These are phyloP conservation scores for Penicillium thymicola DNA, from an alignment of 2,329 filamentous ascomycete species.

Conservation along the genomic window DNA sequence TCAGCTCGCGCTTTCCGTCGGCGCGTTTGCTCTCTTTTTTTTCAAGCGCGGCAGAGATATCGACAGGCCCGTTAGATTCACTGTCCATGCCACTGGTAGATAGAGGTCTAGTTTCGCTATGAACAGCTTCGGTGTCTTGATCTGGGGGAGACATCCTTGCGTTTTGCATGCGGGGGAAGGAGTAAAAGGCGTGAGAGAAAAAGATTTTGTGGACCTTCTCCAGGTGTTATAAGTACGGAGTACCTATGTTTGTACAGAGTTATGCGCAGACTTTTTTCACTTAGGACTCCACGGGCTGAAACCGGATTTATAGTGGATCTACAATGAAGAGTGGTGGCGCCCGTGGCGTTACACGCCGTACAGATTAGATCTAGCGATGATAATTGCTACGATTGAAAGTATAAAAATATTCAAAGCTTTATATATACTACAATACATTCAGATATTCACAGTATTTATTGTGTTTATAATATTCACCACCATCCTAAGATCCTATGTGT, in stretches of 20 bases:
- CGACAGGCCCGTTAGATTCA: neutral
- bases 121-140: constrained; percentile 1
- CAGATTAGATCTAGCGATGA: neutral
- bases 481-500: no score
- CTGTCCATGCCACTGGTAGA: neutral
- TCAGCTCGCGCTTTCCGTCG: constrained; percentile 33
- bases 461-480: no score
- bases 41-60: neutral
- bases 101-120: neutral
- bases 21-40: constrained; percentile 18
- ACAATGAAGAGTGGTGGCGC: neutral
- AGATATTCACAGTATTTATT: accelerated
- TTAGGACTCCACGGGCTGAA: neutral
- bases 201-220: neutral
- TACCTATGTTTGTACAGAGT: neutral
- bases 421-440: no score
- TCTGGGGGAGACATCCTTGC: constrained; percentile 4
- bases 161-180: neutral
- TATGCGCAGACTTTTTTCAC: constrained; percentile 1
- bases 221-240: constrained; percentile 2
- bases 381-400: neutral
- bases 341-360: neutral
- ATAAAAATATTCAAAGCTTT: neutral
- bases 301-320: constrained; percentile 11
- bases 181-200: neutral